A percentile compares a stretch with the other conserved stretches of the same genome.
Evolutionary conservation across 2,329 filamentous ascomycete genomes (phyloP).

Genomic region (Alternaria triticimaculans): DNA sequence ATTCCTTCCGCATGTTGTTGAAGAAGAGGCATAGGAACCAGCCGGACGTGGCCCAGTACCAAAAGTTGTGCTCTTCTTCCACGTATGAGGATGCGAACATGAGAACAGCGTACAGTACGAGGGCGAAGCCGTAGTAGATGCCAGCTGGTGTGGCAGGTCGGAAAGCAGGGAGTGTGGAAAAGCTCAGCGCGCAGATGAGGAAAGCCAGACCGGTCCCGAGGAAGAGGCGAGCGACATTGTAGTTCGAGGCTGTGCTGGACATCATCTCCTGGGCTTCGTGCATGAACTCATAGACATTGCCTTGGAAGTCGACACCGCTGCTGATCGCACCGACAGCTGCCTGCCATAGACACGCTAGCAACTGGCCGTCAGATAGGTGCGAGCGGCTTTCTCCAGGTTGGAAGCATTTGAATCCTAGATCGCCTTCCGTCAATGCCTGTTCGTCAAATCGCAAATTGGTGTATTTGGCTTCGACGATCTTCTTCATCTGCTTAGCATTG

Average conservation of each 20-base stretch:
- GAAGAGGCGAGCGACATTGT: slow-evolving; percentile 72
- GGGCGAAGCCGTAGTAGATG: slow-evolving; percentile 46
- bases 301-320: slow-evolving; percentile 11
- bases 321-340: slow-evolving; percentile 27
- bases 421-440: slow-evolving; percentile 10
- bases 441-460: slow-evolving; percentile 59
- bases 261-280: slow-evolving; percentile 76
- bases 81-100: slow-evolving; percentile 99
- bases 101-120: slow-evolving; percentile 73
- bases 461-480: slow-evolving; percentile 78
- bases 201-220: slow-evolving; percentile 55
- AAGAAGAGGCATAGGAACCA: slow-evolving; percentile 66
- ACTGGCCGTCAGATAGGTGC: slow-evolving; percentile 33
- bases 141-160: slow-evolving; percentile 59
- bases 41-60: slow-evolving; percentile 85
- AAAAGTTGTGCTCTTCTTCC: slow-evolving; percentile 98
- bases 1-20: slow-evolving; percentile 41
- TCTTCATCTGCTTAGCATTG: slow-evolving; percentile 82
- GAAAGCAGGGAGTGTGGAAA: slow-evolving; percentile 43
- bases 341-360: slow-evolving; percentile 74
- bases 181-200: slow-evolving; percentile 50
- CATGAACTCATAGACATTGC: slow-evolving; percentile 66
- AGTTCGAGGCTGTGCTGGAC: slow-evolving; percentile 91
- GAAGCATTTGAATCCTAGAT: slow-evolving; percentile 17
- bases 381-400: slow-evolving; percentile 6